These are phyloP conservation scores for Priceomyces haplophilus DNA, from an alignment of 805 yeast species.

Conservation along the genomic window DNA sequence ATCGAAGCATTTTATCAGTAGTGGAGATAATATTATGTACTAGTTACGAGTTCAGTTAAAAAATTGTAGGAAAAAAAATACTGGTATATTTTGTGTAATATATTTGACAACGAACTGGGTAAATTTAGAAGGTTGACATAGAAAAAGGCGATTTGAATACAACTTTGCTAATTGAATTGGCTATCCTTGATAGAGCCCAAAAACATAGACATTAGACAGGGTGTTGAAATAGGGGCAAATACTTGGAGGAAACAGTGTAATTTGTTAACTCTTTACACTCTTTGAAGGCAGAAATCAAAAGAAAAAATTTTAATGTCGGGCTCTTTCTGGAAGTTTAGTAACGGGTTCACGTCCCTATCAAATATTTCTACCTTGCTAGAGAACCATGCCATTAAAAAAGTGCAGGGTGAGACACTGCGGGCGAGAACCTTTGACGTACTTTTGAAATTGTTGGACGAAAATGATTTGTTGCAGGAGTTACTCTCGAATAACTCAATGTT, in stretches of 20 bases:
- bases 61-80: background rate
- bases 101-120: background rate
- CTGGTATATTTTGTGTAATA: background rate
- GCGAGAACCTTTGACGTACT: conserved; percentile 24
- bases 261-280: conserved; percentile 3
- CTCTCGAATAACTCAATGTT: conserved; percentile 41
- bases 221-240: conserved; percentile 3
- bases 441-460: conserved; percentile 38
- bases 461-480: conserved; percentile 42
- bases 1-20: background rate
- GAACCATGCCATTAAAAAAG: conserved; percentile 23
- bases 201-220: conserved; percentile 1
- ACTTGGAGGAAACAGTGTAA: background rate
- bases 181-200: conserved; percentile 6
- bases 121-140: background rate
- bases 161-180: background rate
- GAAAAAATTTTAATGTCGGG: conserved; percentile 35
- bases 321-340: conserved; percentile 46
- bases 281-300: background rate
- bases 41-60: background rate
- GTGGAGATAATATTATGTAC: too few relatives aligned
- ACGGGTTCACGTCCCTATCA: conserved; percentile 43
- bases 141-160: conserved; percentile 1
- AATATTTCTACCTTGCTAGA: conserved; percentile 41
- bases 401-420: conserved; percentile 15